Conservation (phyloP, 1,139 yeast species). For the Blastobotrys petasosporus region DNA sequence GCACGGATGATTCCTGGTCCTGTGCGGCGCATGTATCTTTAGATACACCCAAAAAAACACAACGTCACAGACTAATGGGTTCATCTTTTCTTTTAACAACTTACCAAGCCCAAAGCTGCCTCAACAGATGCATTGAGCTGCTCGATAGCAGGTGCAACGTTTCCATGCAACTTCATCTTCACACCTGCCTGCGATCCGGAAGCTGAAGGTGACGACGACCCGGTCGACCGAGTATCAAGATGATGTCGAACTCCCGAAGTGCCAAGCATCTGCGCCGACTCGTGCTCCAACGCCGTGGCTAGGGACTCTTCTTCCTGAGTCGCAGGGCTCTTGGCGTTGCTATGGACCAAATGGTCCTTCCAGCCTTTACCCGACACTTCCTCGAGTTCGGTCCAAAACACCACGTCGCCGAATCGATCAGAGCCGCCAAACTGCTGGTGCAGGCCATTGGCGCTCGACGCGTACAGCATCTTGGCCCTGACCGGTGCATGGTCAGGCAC, state of each 20-base stretch:
- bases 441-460: constrained; percentile 77
- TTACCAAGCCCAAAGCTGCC: constrained; percentile 11
- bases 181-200: not conserved
- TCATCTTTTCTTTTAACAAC: not conserved
- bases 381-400: constrained; percentile 51
- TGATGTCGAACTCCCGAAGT: constrained; percentile 20
- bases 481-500: constrained; percentile 86
- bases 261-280: constrained; percentile 31
- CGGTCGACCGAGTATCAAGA: not conserved
- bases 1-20: too few species aligned
- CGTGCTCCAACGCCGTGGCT: constrained; percentile 22
- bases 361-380: constrained; percentile 56
- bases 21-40: too few species aligned
- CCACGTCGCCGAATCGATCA: constrained; percentile 50
- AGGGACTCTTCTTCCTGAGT: constrained; percentile 49
- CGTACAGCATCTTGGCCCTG: constrained; percentile 85
- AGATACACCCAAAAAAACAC: not conserved
- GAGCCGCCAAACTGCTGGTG: constrained; percentile 65
- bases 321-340: constrained; percentile 41
- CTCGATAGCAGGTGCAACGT: constrained; percentile 4
- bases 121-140: not conserved
- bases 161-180: constrained; percentile 6
- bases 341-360: constrained; percentile 37
- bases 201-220: too few species aligned
- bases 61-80: too few species aligned